These are phyloP conservation scores for Pseudogymnoascus sp. DNA, from an alignment of 2,329 filamentous ascomycete species.

Conservation along the genomic window DNA sequence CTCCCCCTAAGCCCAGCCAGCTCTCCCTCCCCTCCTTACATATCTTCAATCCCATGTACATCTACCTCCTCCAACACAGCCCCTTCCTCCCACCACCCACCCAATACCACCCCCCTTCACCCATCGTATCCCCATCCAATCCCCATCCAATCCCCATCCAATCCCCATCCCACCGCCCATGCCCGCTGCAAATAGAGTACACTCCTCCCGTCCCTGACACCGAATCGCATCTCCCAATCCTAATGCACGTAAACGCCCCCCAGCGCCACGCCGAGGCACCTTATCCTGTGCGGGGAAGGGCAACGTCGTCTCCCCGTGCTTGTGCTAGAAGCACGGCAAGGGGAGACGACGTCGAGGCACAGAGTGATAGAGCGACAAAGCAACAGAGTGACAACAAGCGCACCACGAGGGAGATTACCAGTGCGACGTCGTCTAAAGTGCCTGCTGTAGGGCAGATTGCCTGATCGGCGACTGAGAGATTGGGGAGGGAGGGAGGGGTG, in stretches of 20 bases:
- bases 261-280: background rate
- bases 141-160: background rate
- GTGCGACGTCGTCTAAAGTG: background rate
- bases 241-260: background rate
- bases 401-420: background rate
- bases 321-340: background rate
- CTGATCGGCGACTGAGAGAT: slow-evolving; percentile 1
- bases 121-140: background rate
- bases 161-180: background rate
- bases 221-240: background rate
- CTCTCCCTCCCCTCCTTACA: background rate
- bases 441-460: background rate
- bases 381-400: no score
- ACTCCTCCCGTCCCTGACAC: background rate
- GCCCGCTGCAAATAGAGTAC: background rate
- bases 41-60: background rate
- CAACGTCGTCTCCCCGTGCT: background rate
- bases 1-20: background rate
- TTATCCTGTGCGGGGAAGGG: background rate
- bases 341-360: background rate
- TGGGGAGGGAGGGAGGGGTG: background rate
- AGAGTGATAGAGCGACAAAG: background rate
- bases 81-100: background rate
- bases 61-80: background rate
- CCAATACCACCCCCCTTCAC: background rate